A percentile compares a stretch with the other conserved stretches of the same genome.
These are phyloP conservation scores for Staphylotrichum longicolle DNA, from an alignment of 495 filamentous ascomycete genomes.

Conservation along the genomic window DNA sequence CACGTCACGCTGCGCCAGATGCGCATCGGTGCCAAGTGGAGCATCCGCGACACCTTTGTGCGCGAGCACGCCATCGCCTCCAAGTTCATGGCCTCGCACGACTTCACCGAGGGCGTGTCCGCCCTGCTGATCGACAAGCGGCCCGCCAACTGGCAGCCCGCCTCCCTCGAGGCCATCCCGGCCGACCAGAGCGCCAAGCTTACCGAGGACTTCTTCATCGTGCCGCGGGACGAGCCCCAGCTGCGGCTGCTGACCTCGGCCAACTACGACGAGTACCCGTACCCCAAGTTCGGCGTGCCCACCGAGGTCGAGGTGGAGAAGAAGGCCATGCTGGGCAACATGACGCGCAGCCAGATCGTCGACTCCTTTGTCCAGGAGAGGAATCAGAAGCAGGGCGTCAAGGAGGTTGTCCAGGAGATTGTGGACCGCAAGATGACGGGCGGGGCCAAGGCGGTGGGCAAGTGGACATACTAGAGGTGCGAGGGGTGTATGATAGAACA, in stretches of 20 bases:
- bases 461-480: slow-evolving; percentile 35
- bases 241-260: slow-evolving; percentile 51
- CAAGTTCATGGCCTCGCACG: slow-evolving; percentile 80
- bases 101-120: slow-evolving; percentile 84
- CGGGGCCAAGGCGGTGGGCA: slow-evolving; percentile 33
- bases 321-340: slow-evolving; percentile 44
- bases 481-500: slow-evolving; percentile 8
- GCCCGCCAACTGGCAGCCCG: slow-evolving; percentile 68
- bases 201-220: slow-evolving; percentile 57
- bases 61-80: slow-evolving; percentile 76
- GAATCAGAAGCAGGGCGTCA: slow-evolving; percentile 55
- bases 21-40: slow-evolving; percentile 70
- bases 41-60: slow-evolving; percentile 76
- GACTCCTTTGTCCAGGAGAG: slow-evolving; percentile 45
- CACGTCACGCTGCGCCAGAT: slow-evolving; percentile 79
- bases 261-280: slow-evolving; percentile 68
- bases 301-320: slow-evolving; percentile 65
- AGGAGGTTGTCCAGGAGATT: slow-evolving; percentile 57
- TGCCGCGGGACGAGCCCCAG: slow-evolving; percentile 30
- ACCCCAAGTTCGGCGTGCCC: slow-evolving; percentile 64
- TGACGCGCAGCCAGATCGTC: slow-evolving; percentile 45
- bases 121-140: slow-evolving; percentile 68
- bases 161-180: slow-evolving; percentile 59
- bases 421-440: slow-evolving; percentile 48
- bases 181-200: slow-evolving; percentile 42